Percentiles rank a stretch among this genome's conserved stretches.
Conservation (phyloP, 2,329 filamentous ascomycete species). For the Fusarium liriodendri region DNA sequence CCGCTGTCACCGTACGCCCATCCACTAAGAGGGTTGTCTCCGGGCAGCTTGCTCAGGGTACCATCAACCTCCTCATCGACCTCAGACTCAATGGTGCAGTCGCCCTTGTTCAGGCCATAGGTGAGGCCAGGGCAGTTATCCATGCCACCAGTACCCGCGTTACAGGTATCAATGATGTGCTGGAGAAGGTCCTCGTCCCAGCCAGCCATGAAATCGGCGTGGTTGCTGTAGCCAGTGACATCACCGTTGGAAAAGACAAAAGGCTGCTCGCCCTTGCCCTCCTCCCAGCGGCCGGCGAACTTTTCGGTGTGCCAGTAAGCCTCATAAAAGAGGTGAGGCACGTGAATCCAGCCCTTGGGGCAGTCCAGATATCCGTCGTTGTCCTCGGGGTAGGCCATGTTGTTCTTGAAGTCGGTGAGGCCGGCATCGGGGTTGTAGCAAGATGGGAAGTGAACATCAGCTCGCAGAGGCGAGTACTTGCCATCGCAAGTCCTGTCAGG, state of each 20-base stretch:
- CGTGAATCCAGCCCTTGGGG: conserved; percentile 64
- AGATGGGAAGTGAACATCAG: conserved; percentile 78
- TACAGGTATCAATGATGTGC: conserved; percentile 74
- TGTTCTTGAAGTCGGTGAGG: conserved; percentile 69
- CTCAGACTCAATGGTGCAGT: conserved; percentile 63
- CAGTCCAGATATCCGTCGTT: conserved; percentile 64
- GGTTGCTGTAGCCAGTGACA: conserved; percentile 74
- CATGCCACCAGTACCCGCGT: conserved; percentile 69
- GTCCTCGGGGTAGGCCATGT: conserved; percentile 72
- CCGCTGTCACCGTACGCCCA: conserved; percentile 57
- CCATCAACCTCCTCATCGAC: conserved; percentile 59
- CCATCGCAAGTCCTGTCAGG: conserved; percentile 77
- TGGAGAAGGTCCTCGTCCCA: conserved; percentile 76
- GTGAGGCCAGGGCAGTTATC: conserved; percentile 70
- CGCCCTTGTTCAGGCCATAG: conserved; percentile 61
- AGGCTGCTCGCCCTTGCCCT: conserved; percentile 65
- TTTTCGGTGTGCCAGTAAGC: conserved; percentile 69
- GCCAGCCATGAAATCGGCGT: conserved; percentile 79
- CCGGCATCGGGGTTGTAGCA: conserved; percentile 77
- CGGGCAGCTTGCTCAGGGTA: conserved; percentile 62
- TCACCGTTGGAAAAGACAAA: conserved; percentile 79
- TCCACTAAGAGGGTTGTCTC: conserved; percentile 65
- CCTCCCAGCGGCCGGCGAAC: conserved; percentile 65
- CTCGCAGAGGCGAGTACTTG: conserved; percentile 69
- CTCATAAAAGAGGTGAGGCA: conserved; percentile 69